A percentile compares a stretch with the other conserved stretches of the same genome.
phyloP scores from a whole-genome alignment of 1,139 yeast species.

The Taphrina betulina region DNA sequence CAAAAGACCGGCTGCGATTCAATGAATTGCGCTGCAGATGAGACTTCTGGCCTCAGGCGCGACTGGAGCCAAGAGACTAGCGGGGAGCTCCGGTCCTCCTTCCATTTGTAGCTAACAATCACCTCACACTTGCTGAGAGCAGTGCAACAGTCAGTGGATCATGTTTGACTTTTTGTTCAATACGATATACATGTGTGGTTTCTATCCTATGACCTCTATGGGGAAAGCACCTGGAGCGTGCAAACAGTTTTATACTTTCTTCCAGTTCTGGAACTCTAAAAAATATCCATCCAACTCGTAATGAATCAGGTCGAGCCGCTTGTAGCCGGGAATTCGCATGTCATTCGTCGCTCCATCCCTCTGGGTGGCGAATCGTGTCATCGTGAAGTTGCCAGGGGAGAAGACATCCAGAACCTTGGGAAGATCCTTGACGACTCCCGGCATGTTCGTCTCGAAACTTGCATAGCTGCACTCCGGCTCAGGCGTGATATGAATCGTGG shows the following conservation, averaged over 20 bases:
- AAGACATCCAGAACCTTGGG: slow-evolving; percentile 58
- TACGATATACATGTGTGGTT: no score
- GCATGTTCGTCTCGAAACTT: slow-evolving; percentile 85
- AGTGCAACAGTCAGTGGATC: no score
- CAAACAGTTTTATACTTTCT: slow-evolving; percentile 34
- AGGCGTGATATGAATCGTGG: slow-evolving; percentile 92
- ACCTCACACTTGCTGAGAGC: no score
- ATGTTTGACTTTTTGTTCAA: no score
- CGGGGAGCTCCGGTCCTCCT: no score
- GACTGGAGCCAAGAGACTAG: no score
- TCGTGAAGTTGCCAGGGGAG: slow-evolving; percentile 72
- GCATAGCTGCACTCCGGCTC: slow-evolving; percentile 95
- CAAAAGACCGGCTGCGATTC: no score
- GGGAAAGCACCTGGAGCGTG: no score
- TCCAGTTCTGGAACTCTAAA: slow-evolving; percentile 46
- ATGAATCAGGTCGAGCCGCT: slow-evolving; percentile 63
- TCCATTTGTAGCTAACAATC: no score
- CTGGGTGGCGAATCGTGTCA: slow-evolving; percentile 60
- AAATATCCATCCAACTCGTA: slow-evolving; percentile 67
- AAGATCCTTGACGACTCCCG: slow-evolving; percentile 46
- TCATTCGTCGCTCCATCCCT: slow-evolving; percentile 35
- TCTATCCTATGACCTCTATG: no score
- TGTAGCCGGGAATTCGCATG: slow-evolving; percentile 50
- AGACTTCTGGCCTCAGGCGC: no score
- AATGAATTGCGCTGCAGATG: no score